Percentiles rank a stretch among this genome's conserved stretches.
These are phyloP conservation scores for Trapa incisa DNA, from an alignment of 345 rosid species.

Conservation along the genomic window DNA sequence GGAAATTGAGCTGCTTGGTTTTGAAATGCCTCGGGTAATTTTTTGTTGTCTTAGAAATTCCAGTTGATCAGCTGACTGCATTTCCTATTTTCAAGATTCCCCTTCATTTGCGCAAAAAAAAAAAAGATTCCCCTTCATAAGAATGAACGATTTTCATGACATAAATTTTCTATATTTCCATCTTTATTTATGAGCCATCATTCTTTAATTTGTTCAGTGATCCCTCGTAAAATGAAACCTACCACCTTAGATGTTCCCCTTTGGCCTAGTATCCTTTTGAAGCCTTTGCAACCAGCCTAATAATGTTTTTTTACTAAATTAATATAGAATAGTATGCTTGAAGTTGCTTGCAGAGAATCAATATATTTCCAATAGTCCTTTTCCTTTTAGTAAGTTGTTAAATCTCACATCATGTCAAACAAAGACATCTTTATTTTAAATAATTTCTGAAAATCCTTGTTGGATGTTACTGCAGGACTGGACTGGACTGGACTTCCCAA, in stretches of 20 bases:
- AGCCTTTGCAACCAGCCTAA: background rate
- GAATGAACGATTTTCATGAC: background rate
- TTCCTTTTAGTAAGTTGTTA: background rate
- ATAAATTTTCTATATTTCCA: background rate
- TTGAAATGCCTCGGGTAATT: constrained; percentile 85
- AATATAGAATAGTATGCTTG: background rate
- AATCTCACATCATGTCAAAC: background rate
- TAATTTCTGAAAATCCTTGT: background rate
- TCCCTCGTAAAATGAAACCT: background rate
- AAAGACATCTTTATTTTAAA: background rate
- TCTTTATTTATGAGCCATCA: background rate
- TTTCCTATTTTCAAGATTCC: background rate
- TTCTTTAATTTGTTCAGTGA: background rate
- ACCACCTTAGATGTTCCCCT: background rate
- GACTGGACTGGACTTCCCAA: constrained; percentile 84
- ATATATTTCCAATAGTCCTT: background rate
- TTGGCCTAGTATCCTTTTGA: background rate
- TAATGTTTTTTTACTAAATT: background rate
- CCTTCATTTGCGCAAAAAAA: background rate
- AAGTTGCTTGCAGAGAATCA: background rate
- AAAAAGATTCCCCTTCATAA: background rate
- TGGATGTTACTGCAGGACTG: constrained; percentile 56
- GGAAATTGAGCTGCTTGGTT: constrained; percentile 95
- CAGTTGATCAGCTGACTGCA: background rate
- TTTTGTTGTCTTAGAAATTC: background rate